Evolutionary conservation across 768 basidiomycete species (phyloP), one percentile per base, ranked within the genome.

Genomic region (Suillus fuscotomentosus): DNA sequence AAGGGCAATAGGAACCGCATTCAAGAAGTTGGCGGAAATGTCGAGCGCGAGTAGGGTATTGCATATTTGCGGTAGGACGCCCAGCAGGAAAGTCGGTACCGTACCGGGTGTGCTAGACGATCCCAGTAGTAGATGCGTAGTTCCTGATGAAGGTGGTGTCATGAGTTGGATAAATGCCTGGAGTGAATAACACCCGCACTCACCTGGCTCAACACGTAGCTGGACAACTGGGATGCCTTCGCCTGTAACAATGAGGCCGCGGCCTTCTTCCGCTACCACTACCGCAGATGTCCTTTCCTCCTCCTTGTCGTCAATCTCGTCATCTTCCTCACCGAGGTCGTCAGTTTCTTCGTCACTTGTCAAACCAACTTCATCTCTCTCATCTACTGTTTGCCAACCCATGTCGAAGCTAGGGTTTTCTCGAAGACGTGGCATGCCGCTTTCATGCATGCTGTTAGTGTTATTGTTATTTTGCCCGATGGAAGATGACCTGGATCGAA

Each of bases 121-220:
- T n/a, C 92, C 88, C 47, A 99, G 85, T 38, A 98, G 83, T 56
- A 99, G 84, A 82, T 99, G 97, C 0, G 97, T 99, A 22, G 95
- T 95, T 20, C 90, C 97, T 98, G 71, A 54, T 34, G 59, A 64
- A 63, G 56, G 11, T 15, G 41, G 15, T 5, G 8, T 31, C 41
- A 13, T 42, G 39, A 17, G 39, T 41, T 20, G 24, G 10, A 17
- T 38, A n/a, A n/a, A 61, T 6, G 14, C 15, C 11, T n/a, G 38
- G 10, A 6, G 8, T 6, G 22, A 36, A 61, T 31, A 15, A 60
- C 20, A 6, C 22, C 20, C 27, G 36, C 22, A 68, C 88, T 70
- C 73, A 96, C 95, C 95, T 71, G 88, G 82, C 62, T 86, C 85
- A 41, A 91, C 84, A 60, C 88, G 83, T 20, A 94, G 80, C 61